These are phyloP conservation scores for Paramyrothecium roridum DNA, from an alignment of 2,329 filamentous ascomycete genomes.

Conservation along the genomic window DNA sequence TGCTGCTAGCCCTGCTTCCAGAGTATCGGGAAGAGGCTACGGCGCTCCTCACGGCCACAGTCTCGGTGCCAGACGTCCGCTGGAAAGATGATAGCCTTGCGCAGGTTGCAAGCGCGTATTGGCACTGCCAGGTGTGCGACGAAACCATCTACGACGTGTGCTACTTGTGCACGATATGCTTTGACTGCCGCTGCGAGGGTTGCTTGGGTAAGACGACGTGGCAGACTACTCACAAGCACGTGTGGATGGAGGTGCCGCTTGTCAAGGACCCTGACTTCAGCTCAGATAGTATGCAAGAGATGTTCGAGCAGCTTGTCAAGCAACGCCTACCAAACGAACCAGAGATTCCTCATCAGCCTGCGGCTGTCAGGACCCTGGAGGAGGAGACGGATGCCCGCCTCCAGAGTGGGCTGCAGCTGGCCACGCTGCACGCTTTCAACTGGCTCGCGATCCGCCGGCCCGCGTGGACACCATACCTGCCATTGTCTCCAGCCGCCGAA, in stretches of 20 bases:
- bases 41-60: neutral
- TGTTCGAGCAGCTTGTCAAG: neutral
- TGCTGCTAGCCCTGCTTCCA: neutral
- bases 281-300: neutral
- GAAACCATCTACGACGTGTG: neutral
- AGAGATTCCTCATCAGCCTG: neutral
- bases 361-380: neutral
- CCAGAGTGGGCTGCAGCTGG: conserved; percentile 15
- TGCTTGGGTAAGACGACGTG: neutral
- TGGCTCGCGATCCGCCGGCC: conserved; percentile 15
- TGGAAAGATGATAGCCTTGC: neutral
- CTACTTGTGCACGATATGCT: neutral
- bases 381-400: neutral
- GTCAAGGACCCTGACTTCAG: neutral
- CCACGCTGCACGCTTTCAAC: conserved; percentile 19
- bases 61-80: neutral
- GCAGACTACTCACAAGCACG: neutral
- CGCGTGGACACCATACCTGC: conserved; percentile 14
- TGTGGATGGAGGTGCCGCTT: neutral
- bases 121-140: neutral
- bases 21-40: neutral
- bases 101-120: neutral
- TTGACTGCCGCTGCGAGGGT: neutral
- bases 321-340: neutral
- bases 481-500: conserved; percentile 7